These are phyloP conservation scores for Thelonectria olida DNA, from an alignment of 2,329 filamentous ascomycete genomes.

Conservation along the genomic window DNA sequence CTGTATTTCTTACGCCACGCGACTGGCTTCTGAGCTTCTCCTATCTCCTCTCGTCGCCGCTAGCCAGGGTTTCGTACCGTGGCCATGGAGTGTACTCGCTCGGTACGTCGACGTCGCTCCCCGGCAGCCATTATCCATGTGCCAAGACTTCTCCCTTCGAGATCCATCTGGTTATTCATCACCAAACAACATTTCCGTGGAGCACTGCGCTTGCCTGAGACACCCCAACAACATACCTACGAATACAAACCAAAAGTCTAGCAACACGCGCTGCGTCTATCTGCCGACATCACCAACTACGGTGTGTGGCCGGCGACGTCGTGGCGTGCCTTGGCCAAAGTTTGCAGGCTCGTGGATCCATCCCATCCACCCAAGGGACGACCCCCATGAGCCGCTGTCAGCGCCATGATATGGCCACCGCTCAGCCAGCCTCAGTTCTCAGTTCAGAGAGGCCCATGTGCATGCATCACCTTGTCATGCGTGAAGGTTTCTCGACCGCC, in stretches of 20 bases:
- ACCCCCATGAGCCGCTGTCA: conserved; percentile 17
- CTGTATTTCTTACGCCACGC: not conserved
- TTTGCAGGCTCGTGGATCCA: conserved; percentile 13
- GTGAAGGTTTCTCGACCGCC: too few species aligned
- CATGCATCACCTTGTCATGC: conserved; percentile 16
- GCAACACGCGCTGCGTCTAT: not conserved
- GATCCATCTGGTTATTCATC: too few species aligned
- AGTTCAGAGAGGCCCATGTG: conserved; percentile 9
- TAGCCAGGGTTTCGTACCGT: conserved; percentile 25
- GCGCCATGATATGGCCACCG: conserved; percentile 11
- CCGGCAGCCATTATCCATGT: not conserved
- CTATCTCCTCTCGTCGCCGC: conserved; percentile 9
- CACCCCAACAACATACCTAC: conserved; percentile 8
- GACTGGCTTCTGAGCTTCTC: not conserved
- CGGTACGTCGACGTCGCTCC: not conserved
- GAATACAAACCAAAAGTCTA: not conserved
- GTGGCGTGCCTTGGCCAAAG: conserved; percentile 12
- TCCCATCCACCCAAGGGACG: not conserved
- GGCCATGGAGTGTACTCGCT: conserved; percentile 18
- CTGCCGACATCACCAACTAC: conserved; percentile 1
- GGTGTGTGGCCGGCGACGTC: not conserved
- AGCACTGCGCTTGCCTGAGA: not conserved
- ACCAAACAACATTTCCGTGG: not conserved
- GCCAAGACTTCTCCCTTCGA: not conserved
- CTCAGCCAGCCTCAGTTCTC: conserved; percentile 19